Percentiles rank a stretch among this genome's conserved stretches.
Evolutionary conservation across 2,329 filamentous ascomycete species (phyloP).

Genomic region (Pseudogymnoascus pannorum): DNA sequence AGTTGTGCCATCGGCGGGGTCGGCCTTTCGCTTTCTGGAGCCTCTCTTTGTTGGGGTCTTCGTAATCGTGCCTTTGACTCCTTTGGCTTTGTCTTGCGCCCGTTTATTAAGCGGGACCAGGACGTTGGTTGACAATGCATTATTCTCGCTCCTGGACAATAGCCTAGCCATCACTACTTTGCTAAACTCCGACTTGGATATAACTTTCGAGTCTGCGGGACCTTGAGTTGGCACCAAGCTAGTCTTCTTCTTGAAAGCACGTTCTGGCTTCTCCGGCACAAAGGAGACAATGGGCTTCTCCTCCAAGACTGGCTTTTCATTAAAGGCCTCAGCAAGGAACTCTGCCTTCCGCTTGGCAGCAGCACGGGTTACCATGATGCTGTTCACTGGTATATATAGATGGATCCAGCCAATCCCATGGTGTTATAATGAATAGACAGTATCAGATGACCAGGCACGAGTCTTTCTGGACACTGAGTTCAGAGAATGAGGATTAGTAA

Average conservation of each 20-base stretch:
- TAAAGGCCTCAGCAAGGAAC: constrained; percentile 2
- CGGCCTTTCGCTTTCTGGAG: neutral
- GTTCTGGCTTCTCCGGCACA: constrained; percentile 15
- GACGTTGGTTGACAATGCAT: neutral
- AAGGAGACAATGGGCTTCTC: neutral
- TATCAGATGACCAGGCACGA: neutral
- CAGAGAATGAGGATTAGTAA: neutral
- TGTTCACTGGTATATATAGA: neutral
- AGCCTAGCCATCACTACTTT: neutral
- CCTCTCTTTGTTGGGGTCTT: neutral
- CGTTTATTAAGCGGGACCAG: neutral
- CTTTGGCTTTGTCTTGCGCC: neutral
- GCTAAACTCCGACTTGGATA: neutral
- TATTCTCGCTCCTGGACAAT: neutral
- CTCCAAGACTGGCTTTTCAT: neutral
- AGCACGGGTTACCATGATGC: constrained; percentile 14
- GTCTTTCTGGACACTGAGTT: neutral
- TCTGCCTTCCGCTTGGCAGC: constrained; percentile 12
- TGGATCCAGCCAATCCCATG: neutral
- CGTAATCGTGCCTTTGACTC: neutral
- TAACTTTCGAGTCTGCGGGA: neutral
- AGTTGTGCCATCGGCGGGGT: neutral
- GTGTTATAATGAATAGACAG: neutral
- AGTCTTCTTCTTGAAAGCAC: constrained; percentile 5
- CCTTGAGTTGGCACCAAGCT: neutral